These are phyloP conservation scores for Phytopythium vexans DNA, from an alignment of 352 stramenopile genomes.

Conservation along the genomic window DNA sequence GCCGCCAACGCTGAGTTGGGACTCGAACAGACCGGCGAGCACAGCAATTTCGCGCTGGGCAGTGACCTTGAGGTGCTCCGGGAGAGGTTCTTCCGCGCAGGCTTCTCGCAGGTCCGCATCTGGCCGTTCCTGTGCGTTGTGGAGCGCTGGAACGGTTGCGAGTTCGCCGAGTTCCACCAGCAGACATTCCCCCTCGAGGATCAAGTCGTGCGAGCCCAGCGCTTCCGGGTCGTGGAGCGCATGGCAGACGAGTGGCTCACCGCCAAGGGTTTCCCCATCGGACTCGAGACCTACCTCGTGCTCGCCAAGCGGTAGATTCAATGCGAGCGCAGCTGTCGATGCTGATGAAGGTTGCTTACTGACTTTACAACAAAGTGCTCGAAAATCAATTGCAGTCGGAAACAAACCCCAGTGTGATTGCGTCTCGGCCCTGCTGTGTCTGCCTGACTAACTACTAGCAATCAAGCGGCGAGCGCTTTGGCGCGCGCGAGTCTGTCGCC, in stretches of 20 bases:
- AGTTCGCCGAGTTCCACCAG: slow-evolving; percentile 37
- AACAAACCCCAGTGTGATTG: too few species aligned
- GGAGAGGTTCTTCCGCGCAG: slow-evolving; percentile 20
- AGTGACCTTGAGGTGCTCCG: slow-evolving; percentile 37
- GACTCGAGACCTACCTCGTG: slow-evolving; percentile 54
- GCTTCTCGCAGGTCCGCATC: slow-evolving; percentile 34
- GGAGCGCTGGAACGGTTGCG: slow-evolving; percentile 42
- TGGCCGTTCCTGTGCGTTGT: slow-evolving; percentile 49
- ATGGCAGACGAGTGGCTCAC: slow-evolving; percentile 47
- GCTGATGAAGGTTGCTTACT: too few species aligned
- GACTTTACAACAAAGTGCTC: too few species aligned
- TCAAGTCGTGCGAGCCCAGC: slow-evolving; percentile 19
- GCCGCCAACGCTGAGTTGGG: slow-evolving; percentile 19
- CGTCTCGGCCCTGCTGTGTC: too few species aligned
- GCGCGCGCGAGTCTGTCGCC: too few species aligned
- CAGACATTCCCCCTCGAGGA: slow-evolving; percentile 24
- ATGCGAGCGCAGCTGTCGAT: too few species aligned
- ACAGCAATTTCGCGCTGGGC: slow-evolving; percentile 45
- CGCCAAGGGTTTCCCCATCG: slow-evolving; percentile 38
- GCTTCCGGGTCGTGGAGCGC: slow-evolving; percentile 28
- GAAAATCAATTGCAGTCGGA: too few species aligned
- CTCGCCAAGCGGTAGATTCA: slow-evolving; percentile 34
- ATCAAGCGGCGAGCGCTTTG: too few species aligned
- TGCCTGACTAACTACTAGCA: too few species aligned
- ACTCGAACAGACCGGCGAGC: slow-evolving; percentile 20